Base-by-base conservation (phyloP, 2,329 filamentous ascomycete species). In the Drechslerella stenobrocha region DNA sequence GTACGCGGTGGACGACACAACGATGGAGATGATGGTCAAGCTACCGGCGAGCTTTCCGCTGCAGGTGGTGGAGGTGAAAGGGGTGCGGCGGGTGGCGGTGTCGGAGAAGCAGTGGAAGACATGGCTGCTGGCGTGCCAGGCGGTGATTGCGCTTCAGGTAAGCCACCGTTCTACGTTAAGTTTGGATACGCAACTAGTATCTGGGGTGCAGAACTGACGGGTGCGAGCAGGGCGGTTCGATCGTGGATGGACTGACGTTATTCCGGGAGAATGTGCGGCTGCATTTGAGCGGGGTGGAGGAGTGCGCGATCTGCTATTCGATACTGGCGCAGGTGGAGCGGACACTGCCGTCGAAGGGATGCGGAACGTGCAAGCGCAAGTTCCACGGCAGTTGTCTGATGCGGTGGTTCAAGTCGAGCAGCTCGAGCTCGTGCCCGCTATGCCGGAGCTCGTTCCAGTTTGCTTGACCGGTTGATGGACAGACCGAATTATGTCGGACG, bases 281-380 rank as follows among this genome's bases (percentile, higher is more conserved):
- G 1, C 89, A 89, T 2, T 81, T 98, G 71, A 93, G 95, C 78
- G 93, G 91, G 32, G 91, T 97, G 77, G 88, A 83, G 18, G 93
- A 98, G 77, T 98, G 93, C 75, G 90, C 93, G 7, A 97, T 97
- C 75, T 97, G 92, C 80, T 97, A 97, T 79, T 90, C 87, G 65
- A 90, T 98, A 74, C 89, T 98, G 70, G 89, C 89, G 15, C 84
- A 84, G 5, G 72, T 72, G 9, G 91, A 96, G 76, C 89, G 89
- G 80, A 87, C 88, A 76, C 84, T 95, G 76, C 93, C 93, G 0
- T 92, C 93, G 76, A 97, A 97, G 81, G 82, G 84, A 56, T 98
- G 93, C 76, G 81, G 83, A 46, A 97, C 92, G 1, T 98, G 93
- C 81, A 92, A 90, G 80, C 92, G 98, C 77, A 79, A 88, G 53